phyloP scores from a whole-genome alignment of 192 early-diverging fungal species.

The Ambispora gerdemannii region DNA sequence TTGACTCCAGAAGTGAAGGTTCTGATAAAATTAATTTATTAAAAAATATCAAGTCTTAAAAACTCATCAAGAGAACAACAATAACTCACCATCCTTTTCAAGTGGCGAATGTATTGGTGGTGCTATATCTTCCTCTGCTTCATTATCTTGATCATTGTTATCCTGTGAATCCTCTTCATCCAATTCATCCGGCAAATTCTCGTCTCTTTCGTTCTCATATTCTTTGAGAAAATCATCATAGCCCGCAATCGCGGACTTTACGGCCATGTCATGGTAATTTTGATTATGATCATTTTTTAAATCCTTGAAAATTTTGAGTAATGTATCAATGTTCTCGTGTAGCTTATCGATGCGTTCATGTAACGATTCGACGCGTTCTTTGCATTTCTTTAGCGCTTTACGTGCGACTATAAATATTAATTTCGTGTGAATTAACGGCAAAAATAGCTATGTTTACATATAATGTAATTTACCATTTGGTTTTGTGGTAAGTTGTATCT shows the following conservation, averaged over 20 bases:
- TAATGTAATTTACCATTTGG: no score
- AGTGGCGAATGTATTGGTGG: conserved; percentile 23
- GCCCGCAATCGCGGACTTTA: conserved; percentile 53
- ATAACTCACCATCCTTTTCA: neutral
- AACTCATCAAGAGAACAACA: neutral
- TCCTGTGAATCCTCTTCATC: conserved; percentile 39
- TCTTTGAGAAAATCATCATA: conserved; percentile 59
- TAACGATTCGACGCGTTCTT: neutral
- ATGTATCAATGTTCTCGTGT: conserved; percentile 37
- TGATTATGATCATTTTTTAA: conserved; percentile 66
- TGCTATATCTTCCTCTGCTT: conserved; percentile 27
- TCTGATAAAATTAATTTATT: no score
- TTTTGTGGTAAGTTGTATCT: neutral
- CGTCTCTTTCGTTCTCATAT: conserved; percentile 36
- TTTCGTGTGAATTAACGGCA: neutral
- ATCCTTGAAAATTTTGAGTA: conserved; percentile 40
- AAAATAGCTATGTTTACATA: neutral
- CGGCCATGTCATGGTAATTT: conserved; percentile 71
- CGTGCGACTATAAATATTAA: neutral
- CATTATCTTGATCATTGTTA: neutral
- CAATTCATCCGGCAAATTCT: conserved; percentile 21
- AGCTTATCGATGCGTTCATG: conserved; percentile 29
- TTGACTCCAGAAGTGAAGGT: neutral
- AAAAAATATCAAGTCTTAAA: no score
- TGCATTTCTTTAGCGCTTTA: neutral